Evolutionary conservation across 208 protist genomes (phyloP), one percentile per base, ranked within the genome.

Genomic region (Borovskyia barvae): DNA sequence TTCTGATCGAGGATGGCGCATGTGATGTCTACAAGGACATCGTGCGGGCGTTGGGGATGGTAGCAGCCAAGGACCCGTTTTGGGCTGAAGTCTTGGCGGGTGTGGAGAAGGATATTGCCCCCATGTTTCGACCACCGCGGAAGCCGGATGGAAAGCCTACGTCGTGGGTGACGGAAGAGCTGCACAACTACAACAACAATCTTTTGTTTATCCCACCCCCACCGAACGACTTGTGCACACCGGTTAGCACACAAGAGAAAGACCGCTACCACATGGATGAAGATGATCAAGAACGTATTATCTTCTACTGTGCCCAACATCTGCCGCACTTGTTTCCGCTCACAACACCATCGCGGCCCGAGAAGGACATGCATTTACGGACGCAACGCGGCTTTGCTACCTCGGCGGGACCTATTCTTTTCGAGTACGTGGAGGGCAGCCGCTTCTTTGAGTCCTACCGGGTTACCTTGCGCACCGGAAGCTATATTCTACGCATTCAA

Each of bases 161-260:
- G 2, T 91, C 84, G 35, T 91, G 84, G 84, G 75, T 91, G 17
- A 61, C 68, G 37, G 77, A 85, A 53, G 84, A 91, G 78, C 67
- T 91, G 52, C 36, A 81, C 58, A 76, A 91, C 60, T 82, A 72
- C 45, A 81, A 85, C 56, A 68, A 77, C 55, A 91, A 91, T 35
- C 72, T 91, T 8, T 70, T 91, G 35, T 84, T 83, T 52, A 65
- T 84, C 43, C 72, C 79, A 1, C 80, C 84, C 7, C 84, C 84
- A 8, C 72, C 57, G 15, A 79, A 77, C 49, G 73, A 83, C 12
- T 22, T 63, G 2, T 85, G 68, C 52, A 64, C 49, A 2, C 55
- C 70, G 4, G 78, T 80, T 11, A 57, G 43, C 32, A 28, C 59
- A 0, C 51, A 61, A 12, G 70, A 85, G 50, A 70, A 47, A 28